Conservation (phyloP, 495 filamentous ascomycete species). For the Penicillium samsonianum region DNA sequence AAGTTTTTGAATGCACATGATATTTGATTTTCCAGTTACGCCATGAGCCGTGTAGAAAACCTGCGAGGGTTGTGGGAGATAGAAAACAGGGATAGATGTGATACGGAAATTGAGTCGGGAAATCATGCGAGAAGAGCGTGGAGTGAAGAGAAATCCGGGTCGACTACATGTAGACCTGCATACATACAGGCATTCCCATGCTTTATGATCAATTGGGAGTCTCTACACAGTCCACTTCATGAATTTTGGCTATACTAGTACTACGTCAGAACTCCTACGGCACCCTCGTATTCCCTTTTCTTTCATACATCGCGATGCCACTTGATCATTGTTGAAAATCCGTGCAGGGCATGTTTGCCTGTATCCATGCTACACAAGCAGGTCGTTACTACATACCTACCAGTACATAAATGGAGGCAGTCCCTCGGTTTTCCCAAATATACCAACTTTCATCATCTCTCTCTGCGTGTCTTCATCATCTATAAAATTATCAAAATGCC, state of each 20-base stretch:
- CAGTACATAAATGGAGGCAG: too few species aligned
- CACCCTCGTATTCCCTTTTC: too few species aligned
- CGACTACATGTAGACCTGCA: too few species aligned
- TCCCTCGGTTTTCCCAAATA: too few species aligned
- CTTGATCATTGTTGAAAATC: background rate
- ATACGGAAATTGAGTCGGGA: background rate
- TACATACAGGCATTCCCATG: too few species aligned
- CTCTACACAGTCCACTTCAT: background rate
- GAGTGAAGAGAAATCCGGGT: too few species aligned
- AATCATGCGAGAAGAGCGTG: background rate
- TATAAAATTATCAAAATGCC: too few species aligned
- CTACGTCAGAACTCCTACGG: background rate
- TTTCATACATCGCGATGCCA: too few species aligned
- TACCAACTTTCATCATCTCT: too few species aligned
- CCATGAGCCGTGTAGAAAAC: background rate
- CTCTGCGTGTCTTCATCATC: too few species aligned
- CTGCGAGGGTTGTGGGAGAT: background rate
- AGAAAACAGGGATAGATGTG: background rate
- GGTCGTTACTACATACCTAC: too few species aligned
- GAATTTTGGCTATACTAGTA: background rate
- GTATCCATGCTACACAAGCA: background rate
- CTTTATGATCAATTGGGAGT: too few species aligned
- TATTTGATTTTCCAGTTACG: background rate
- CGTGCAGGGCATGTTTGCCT: background rate
- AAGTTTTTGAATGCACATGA: slow-evolving; percentile 1